phyloP scores from a whole-genome alignment of 2,329 filamentous ascomycete species.

The Xylaria sp. region DNA sequence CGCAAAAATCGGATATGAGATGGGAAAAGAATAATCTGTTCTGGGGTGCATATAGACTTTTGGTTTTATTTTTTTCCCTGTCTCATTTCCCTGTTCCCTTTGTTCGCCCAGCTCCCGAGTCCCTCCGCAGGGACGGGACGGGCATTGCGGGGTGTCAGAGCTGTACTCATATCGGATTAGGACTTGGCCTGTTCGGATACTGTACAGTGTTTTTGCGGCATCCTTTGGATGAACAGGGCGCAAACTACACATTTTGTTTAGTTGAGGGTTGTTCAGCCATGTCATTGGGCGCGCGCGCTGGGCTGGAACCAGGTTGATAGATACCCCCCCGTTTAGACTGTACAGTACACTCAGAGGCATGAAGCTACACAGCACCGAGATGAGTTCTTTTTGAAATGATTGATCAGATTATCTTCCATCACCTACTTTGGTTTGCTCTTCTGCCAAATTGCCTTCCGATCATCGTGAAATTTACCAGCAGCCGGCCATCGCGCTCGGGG shows the following conservation, averaged over 20 bases:
- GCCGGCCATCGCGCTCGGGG: background rate
- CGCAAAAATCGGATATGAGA: conserved; percentile 36
- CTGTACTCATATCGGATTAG: conserved; percentile 36
- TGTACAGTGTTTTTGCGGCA: conserved; percentile 31
- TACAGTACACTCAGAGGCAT: conserved; percentile 38
- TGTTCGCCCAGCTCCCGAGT: conserved; percentile 20
- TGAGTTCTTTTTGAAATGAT: conserved; percentile 35
- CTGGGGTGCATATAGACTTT: conserved; percentile 40
- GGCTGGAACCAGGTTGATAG: conserved; percentile 42
- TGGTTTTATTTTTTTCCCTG: conserved; percentile 21
- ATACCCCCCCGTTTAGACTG: conserved; percentile 43
- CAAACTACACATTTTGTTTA: conserved; percentile 29
- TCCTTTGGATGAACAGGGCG: conserved; percentile 26
- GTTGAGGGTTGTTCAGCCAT: conserved; percentile 34
- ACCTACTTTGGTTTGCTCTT: background rate
- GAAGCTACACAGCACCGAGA: conserved; percentile 38
- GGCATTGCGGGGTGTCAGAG: conserved; percentile 22
- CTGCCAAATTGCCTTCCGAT: background rate
- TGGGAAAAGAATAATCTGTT: conserved; percentile 33
- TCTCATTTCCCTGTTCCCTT: conserved; percentile 32
- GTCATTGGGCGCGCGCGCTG: conserved; percentile 34
- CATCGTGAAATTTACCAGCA: too few relatives aligned
- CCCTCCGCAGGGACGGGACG: conserved; percentile 29
- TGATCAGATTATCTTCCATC: conserved; percentile 30
- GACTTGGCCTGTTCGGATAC: conserved; percentile 27